These are phyloP conservation scores for Pythium pyrilobum DNA, from an alignment of 352 stramenopile genomes.

Conservation along the genomic window DNA sequence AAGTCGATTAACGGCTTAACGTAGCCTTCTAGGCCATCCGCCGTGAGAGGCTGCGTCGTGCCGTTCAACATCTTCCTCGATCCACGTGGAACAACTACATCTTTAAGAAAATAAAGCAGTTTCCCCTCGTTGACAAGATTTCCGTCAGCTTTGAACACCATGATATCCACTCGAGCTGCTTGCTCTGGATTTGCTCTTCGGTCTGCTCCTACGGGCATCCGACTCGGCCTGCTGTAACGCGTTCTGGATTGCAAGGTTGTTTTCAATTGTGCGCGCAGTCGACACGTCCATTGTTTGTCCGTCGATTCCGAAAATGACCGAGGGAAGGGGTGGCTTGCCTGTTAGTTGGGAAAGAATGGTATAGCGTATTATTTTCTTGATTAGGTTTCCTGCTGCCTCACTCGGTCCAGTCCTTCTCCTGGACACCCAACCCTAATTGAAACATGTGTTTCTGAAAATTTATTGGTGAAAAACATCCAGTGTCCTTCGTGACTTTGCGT, in stretches of 20 bases:
- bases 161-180: background rate
- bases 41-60: background rate
- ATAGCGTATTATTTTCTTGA: background rate
- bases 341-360: background rate
- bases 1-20: slow-evolving; percentile 6
- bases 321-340: background rate
- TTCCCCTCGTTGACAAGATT: background rate
- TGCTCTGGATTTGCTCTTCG: background rate
- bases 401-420: no score
- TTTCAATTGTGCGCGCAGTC: background rate
- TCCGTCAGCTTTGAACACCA: background rate
- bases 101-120: background rate
- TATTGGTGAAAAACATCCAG: background rate
- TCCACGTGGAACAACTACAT: slow-evolving; percentile 1
- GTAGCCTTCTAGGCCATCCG: slow-evolving; percentile 6
- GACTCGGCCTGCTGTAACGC: background rate
- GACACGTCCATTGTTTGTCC: background rate
- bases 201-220: background rate
- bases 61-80: background rate
- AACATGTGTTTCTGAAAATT: background rate
- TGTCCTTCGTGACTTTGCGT: background rate
- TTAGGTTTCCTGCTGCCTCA: no score
- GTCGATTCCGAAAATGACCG: background rate
- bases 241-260: background rate
- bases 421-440: background rate